Evolutionary conservation across 2,329 filamentous ascomycete genomes (phyloP).

Genomic region (Cercospora citrullina): DNA sequence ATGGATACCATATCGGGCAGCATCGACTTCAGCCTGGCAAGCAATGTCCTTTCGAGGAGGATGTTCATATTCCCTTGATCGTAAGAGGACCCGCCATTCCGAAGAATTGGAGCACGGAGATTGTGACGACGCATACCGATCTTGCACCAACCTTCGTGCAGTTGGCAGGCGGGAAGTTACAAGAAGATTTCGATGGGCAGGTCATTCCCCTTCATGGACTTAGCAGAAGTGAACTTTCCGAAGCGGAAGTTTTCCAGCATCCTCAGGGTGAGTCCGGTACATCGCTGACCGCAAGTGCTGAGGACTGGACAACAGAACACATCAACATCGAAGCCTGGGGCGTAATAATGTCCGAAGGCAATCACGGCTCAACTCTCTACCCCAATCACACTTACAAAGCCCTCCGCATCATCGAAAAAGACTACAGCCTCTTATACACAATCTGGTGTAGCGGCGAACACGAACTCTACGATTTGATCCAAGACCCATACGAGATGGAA

Average conservation of each 20-base stretch:
- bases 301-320: conserved; percentile 35
- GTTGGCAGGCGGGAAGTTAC: conserved; percentile 35
- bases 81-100: conserved; percentile 43
- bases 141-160: conserved; percentile 43
- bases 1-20: conserved; percentile 45
- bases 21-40: conserved; percentile 46
- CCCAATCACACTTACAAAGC: conserved; percentile 39
- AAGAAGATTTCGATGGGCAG: conserved; percentile 40
- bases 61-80: conserved; percentile 44
- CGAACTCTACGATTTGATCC: conserved; percentile 59
- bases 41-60: conserved; percentile 42
- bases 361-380: conserved; percentile 32
- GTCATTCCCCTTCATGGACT: conserved; percentile 36
- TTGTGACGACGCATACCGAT: conserved; percentile 45
- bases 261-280: background rate
- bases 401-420: conserved; percentile 30
- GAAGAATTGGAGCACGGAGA: conserved; percentile 31
- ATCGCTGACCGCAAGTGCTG: background rate
- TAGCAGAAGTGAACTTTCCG: conserved; percentile 5
- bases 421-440: conserved; percentile 64
- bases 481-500: conserved; percentile 31
- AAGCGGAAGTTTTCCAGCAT: background rate
- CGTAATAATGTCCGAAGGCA: conserved; percentile 37
- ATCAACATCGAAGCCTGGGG: conserved; percentile 48
- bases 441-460: conserved; percentile 70